Conservation (phyloP, 23 red algal species). For the Agarophyton chilense region DNA sequence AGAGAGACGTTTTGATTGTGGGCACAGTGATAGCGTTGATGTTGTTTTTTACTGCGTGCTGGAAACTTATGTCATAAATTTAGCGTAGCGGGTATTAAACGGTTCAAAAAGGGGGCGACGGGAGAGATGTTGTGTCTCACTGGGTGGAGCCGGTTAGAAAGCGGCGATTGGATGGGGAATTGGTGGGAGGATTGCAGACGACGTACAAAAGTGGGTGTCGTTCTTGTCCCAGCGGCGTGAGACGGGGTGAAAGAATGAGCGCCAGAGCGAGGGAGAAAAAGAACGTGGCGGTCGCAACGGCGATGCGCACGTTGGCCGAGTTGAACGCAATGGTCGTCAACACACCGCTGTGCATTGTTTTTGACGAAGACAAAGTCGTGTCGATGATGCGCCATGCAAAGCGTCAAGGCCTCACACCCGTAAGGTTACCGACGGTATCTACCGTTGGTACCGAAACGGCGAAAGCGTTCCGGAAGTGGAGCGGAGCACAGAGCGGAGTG, state of each 20-base stretch:
- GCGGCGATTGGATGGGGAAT: background rate
- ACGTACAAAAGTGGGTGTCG: conserved; percentile 22
- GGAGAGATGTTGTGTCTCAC: conserved; percentile 33
- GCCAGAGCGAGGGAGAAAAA: background rate
- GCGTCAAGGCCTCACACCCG: too few relatives aligned
- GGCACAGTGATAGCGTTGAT: conserved; percentile 60
- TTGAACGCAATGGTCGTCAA: too few relatives aligned
- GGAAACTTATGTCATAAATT: conserved; percentile 56
- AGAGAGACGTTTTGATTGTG: conserved; percentile 86
- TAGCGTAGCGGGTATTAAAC: conserved; percentile 10
- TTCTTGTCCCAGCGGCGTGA: background rate
- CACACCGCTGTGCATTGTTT: too few relatives aligned
- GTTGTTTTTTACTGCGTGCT: conserved; percentile 78
- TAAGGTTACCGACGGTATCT: too few relatives aligned
- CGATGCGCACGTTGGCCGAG: too few relatives aligned
- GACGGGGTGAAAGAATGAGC: background rate
- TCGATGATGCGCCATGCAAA: too few relatives aligned
- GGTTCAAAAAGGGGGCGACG: conserved; percentile 44
- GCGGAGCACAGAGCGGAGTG: too few relatives aligned
- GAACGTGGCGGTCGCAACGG: background rate
- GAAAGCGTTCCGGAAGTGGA: too few relatives aligned
- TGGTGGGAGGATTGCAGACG: background rate
- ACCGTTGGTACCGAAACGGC: too few relatives aligned
- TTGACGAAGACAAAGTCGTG: too few relatives aligned
- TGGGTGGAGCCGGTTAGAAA: background rate